Conservation (phyloP, 305 asterid genomes). For the Coffea humblotiana region DNA sequence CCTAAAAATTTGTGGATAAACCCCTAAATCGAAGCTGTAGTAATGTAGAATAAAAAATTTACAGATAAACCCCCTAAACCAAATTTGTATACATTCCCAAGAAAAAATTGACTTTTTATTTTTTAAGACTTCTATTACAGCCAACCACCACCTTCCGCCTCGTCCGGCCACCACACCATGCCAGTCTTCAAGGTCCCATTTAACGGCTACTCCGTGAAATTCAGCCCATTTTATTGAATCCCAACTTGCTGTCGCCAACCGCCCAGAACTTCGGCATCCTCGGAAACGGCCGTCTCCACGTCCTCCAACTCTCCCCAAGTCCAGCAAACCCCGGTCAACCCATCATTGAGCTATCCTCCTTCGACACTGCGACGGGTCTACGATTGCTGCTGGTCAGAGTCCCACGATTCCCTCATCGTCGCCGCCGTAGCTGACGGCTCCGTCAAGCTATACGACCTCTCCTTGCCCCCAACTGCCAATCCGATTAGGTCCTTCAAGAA, state of each 20-base stretch:
- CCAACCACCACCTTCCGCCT: constrained; percentile 7
- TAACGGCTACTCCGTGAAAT: constrained; percentile 89
- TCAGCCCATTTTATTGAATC: constrained; percentile 92
- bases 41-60: background rate
- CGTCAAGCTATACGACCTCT: constrained; percentile 75
- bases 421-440: constrained; percentile 92
- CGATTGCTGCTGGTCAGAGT: constrained; percentile 94
- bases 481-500: constrained; percentile 91
- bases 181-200: constrained; percentile 87
- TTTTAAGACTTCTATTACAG: too few species aligned
- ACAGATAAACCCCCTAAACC: constrained; percentile 8
- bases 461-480: constrained; percentile 75
- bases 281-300: constrained; percentile 94
- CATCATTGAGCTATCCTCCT: constrained; percentile 63
- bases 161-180: constrained; percentile 40
- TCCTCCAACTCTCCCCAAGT: constrained; percentile 71
- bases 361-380: constrained; percentile 98
- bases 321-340: constrained; percentile 34
- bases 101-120: background rate
- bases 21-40: too few species aligned
- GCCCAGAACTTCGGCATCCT: constrained; percentile 93
- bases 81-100: background rate
- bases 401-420: constrained; percentile 82
- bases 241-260: constrained; percentile 87
- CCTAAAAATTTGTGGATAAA: too few species aligned